Evolutionary conservation across 139 green algal genomes (phyloP).

Genomic region (Chlorella sp.): DNA sequence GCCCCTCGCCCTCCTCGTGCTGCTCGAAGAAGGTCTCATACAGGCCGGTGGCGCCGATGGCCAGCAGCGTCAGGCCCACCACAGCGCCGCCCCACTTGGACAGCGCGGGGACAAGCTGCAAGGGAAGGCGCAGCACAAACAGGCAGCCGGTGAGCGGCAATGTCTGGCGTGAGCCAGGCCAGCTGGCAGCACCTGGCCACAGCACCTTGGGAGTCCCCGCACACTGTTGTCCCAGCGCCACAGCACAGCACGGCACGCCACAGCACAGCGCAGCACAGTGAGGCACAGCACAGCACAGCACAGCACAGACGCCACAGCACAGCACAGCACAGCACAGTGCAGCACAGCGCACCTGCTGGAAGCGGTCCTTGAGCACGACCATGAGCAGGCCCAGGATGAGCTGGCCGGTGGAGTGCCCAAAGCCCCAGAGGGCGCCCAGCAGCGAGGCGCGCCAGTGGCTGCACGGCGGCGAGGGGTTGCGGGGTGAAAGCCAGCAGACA

Average conservation of each 20-base stretch:
- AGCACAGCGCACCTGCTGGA: slow-evolving; percentile 13
- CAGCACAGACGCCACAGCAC: too few species aligned
- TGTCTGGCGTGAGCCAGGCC: too few species aligned
- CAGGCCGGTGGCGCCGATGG: slow-evolving; percentile 92
- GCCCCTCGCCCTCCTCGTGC: slow-evolving; percentile 15
- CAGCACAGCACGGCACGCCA: neutral
- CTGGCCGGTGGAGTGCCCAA: slow-evolving; percentile 97
- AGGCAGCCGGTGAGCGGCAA: too few species aligned
- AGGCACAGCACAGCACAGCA: neutral
- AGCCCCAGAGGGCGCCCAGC: slow-evolving; percentile 97
- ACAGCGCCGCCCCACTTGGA: slow-evolving; percentile 76
- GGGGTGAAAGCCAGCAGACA: too few species aligned
- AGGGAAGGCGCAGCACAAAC: neutral
- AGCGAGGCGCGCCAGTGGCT: slow-evolving; percentile 73
- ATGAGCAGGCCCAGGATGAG: slow-evolving; percentile 96
- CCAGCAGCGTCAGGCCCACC: slow-evolving; percentile 93
- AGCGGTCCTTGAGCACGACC: slow-evolving; percentile 81
- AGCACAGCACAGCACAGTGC: too few species aligned
- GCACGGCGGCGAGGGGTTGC: too few species aligned
- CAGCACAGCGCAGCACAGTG: neutral
- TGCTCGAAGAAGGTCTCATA: slow-evolving; percentile 79
- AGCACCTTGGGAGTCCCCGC: too few species aligned
- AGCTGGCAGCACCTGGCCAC: too few species aligned
- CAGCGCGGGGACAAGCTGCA: slow-evolving; percentile 77
- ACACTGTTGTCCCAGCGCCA: neutral